Conservation (phyloP, 2,329 filamentous ascomycete genomes). For the Phyllosticta citrichinensis region DNA sequence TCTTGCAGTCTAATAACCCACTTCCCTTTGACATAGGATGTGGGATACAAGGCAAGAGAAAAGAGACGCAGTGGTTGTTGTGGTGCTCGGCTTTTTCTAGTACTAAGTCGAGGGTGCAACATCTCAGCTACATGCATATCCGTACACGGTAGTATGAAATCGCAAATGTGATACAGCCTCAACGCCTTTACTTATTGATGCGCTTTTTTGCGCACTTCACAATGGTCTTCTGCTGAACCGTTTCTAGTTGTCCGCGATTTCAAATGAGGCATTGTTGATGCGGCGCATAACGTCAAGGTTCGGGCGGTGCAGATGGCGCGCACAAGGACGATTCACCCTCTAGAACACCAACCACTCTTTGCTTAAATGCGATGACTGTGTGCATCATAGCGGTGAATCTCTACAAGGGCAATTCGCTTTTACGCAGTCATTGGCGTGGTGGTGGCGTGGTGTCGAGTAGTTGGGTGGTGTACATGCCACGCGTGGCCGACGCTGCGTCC, state of each 20-base stretch:
- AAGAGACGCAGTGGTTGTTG: not conserved
- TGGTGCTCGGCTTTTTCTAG: not conserved
- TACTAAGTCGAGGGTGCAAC: not conserved
- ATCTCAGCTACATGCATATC: not conserved
- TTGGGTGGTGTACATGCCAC: not conserved
- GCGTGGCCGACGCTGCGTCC: not conserved
- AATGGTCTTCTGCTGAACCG: not conserved
- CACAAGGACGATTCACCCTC: no score
- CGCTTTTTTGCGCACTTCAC: not conserved
- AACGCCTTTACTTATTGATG: not conserved
- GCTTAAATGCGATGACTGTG: no score
- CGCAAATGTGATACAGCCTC: not conserved
- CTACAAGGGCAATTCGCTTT: no score
- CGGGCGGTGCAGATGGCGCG: no score
- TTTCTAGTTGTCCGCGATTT: not conserved
- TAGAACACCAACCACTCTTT: no score
- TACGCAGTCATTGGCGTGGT: not conserved
- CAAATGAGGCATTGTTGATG: not conserved
- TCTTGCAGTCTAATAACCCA: slow-evolving; percentile 66
- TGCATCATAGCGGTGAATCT: no score
- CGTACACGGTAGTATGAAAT: not conserved
- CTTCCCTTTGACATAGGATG: slow-evolving; percentile 40
- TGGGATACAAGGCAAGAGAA: slow-evolving; percentile 50
- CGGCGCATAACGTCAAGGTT: not conserved
- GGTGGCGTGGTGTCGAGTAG: not conserved